These are phyloP conservation scores for Sporothrix inflata DNA, from an alignment of 2,329 filamentous ascomycete genomes.

Conservation along the genomic window DNA sequence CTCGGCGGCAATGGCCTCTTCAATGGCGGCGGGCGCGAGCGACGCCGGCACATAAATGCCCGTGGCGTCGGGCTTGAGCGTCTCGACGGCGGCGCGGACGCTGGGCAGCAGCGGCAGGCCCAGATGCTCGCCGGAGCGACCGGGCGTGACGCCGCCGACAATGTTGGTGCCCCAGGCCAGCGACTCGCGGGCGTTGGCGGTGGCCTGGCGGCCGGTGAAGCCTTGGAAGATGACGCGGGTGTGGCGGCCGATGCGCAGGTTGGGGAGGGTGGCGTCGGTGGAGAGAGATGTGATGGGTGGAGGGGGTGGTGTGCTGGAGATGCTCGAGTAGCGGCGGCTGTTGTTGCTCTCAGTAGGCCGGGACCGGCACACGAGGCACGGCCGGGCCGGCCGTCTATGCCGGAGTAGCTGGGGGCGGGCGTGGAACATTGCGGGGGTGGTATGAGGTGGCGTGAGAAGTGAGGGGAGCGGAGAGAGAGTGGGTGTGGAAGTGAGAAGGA, in stretches of 20 bases:
- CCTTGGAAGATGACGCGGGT: conserved; percentile 50
- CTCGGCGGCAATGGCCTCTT: conserved; percentile 79
- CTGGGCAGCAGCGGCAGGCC: conserved; percentile 72
- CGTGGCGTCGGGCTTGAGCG: conserved; percentile 74
- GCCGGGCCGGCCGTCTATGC: not conserved
- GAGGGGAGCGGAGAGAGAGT: not conserved
- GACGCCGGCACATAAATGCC: conserved; percentile 80
- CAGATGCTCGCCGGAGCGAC: conserved; percentile 56
- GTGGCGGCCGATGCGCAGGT: conserved; percentile 46
- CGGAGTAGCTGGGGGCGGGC: conserved; percentile 21
- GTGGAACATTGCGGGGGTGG: conserved; percentile 14
- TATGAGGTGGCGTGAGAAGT: not conserved
- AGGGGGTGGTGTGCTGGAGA: not conserved
- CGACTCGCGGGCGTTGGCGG: conserved; percentile 75
- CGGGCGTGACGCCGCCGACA: conserved; percentile 76
- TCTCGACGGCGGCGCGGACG: conserved; percentile 68
- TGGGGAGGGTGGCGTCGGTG: conserved; percentile 43
- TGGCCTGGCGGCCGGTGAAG: conserved; percentile 59
- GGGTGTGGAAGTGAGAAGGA: not conserved
- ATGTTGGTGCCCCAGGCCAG: conserved; percentile 79
- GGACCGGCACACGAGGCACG: conserved; percentile 7
- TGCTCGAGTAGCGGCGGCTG: not conserved
- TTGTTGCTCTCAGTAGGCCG: not conserved
- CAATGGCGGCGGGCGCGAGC: conserved; percentile 71
- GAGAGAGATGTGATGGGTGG: conserved; percentile 19